Evolutionary conservation across 257 asterid species (phyloP).

Genomic region (Knoxia roxburghii): DNA sequence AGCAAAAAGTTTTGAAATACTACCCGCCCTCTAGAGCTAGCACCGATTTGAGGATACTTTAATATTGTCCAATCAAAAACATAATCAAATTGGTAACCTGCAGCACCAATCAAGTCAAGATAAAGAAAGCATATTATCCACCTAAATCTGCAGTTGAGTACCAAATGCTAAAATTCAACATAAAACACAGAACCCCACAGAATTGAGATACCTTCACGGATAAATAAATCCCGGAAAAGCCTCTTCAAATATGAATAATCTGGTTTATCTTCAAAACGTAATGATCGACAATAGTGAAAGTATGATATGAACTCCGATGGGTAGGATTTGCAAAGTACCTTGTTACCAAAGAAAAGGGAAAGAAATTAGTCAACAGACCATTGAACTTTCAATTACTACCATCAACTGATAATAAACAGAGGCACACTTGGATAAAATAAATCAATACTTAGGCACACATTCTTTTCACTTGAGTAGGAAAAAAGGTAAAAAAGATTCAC

Average conservation of each 20-base stretch:
- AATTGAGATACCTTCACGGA: conserved; percentile 67
- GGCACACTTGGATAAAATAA: no score
- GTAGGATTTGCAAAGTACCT: conserved; percentile 85
- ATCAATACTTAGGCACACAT: neutral
- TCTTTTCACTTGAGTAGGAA: neutral
- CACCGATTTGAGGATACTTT: conserved; percentile 91
- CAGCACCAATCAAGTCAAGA: conserved; percentile 20
- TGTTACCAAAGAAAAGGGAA: neutral
- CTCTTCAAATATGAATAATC: conserved; percentile 89
- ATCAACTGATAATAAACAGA: neutral
- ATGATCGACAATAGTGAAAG: conserved; percentile 86
- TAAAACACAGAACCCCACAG: neutral
- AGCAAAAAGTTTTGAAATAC: conserved; percentile 20
- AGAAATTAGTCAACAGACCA: conserved; percentile 4
- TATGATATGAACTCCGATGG: conserved; percentile 89
- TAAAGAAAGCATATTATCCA: neutral
- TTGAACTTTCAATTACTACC: neutral
- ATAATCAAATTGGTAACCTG: conserved; percentile 95
- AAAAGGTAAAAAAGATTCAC: neutral
- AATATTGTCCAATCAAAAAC: conserved; percentile 95
- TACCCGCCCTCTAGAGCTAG: conserved; percentile 75
- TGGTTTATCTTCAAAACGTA: conserved; percentile 88
- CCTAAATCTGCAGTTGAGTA: conserved; percentile 4
- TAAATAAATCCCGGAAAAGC: conserved; percentile 89
- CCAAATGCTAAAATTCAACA: neutral